These are phyloP conservation scores for Cetradonia linearis DNA, from an alignment of 495 filamentous ascomycete species.

Conservation along the genomic window DNA sequence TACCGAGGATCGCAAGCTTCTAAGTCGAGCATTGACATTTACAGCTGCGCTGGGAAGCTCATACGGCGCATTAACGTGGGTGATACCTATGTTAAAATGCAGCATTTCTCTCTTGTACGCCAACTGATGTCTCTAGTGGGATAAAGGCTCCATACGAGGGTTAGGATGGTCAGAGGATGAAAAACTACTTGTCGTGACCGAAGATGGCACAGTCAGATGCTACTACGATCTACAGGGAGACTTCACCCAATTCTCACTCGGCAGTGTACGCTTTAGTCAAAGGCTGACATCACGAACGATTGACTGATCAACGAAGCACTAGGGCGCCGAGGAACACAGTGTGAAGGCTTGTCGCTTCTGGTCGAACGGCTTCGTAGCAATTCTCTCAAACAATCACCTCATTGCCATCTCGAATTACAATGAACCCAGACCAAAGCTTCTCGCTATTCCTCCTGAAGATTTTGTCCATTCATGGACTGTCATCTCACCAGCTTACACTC, in stretches of 20 bases:
- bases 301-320: slow-evolving; percentile 25
- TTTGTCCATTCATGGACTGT: slow-evolving; percentile 81
- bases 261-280: slow-evolving; percentile 47
- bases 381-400: slow-evolving; percentile 79
- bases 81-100: slow-evolving; percentile 6
- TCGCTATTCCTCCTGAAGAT: slow-evolving; percentile 68
- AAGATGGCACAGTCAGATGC: slow-evolving; percentile 82
- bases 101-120: slow-evolving; percentile 12
- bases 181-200: slow-evolving; percentile 76
- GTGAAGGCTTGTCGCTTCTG: slow-evolving; percentile 86
- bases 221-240: slow-evolving; percentile 89
- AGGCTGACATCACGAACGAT: neutral
- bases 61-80: slow-evolving; percentile 60
- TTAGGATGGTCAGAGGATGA: slow-evolving; percentile 97
- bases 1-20: slow-evolving; percentile 59
- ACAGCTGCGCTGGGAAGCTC: slow-evolving; percentile 81
- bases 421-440: slow-evolving; percentile 76
- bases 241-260: slow-evolving; percentile 91
- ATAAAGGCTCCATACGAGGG: slow-evolving; percentile 78
- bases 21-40: slow-evolving; percentile 85
- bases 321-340: slow-evolving; percentile 77
- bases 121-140: slow-evolving; percentile 53
- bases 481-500: slow-evolving; percentile 77
- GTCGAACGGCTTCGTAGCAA: slow-evolving; percentile 81
- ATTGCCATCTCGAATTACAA: slow-evolving; percentile 80